Evolutionary conservation across 768 basidiomycete species (phyloP), one percentile per base, ranked within the genome.

Genomic region (Tulasnella sp.): DNA sequence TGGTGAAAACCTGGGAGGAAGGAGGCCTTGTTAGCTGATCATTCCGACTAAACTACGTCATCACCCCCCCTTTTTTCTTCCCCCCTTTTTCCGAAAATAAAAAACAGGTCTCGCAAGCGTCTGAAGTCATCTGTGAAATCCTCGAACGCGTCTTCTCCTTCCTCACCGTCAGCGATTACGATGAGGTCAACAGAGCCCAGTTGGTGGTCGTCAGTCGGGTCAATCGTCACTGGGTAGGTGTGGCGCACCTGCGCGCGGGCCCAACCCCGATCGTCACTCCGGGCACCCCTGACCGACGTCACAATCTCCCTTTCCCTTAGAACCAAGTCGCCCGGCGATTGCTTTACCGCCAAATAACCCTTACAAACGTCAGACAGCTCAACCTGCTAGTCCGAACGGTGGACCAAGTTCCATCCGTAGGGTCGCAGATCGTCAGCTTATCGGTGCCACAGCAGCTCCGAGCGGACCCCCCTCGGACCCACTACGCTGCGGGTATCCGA

Each of bases 211-310:
- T 51, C 13, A 73, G 70, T 20, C 35, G 46, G 5, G 77, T 77
- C 7, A 77, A 77, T 29, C 77, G 77, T 32, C 77, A 77, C 70
- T 77, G 77, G 77, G 77, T 77, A 9, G 46, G 77, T 72, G 16
- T 44, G 42, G 42, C 15, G 42, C 7, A 9, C 13, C 40, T 4
- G 40, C 4, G 40, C 5, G 40, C 5, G 40, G 5, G 40, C 10
- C 40, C 10, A 5, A 5, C 42, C 42, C 42, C 10, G 13, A 44
- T 44, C 42, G 16, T 48, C 42, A 70, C 42, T 44, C 35, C 16
- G 23, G 26, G 39, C 37, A 23, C 1, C 29, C 77, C 32, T 67
- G 32, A 46, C 44, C 35, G 35, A n/a, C 20, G 37, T 39, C 70
- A 23, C 70, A 23, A 9, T 16, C 16, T 10, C 16, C 32, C 16